Evolutionary conservation across 2,329 filamentous ascomycete species (phyloP), one percentile per base, ranked within the genome.

Genomic region (Eurotiales sp.): DNA sequence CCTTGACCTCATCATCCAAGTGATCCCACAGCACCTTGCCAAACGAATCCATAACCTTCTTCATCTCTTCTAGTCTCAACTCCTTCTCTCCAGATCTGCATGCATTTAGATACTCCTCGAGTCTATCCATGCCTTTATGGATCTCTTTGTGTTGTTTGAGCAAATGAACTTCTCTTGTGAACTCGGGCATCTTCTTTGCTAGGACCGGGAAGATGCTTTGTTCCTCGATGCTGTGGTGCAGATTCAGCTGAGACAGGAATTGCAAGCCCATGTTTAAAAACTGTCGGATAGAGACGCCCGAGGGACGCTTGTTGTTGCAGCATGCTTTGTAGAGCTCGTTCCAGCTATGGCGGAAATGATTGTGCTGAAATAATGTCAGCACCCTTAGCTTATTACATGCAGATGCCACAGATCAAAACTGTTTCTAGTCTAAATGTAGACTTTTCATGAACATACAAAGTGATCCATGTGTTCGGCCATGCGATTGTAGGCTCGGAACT

Each of bases 141-240:
- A 96, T 96, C 64, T 83, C 72, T 61, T 78, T 78, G 67, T 96
- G 90, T 72, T 96, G 89, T 7, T 72, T 77, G 46, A 93, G 68
- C 42, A 93, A 72, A 62, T 86, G 79, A 12, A 85, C 77, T n/a
- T 80, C 77, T 56, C 72, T 74, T 54, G 76, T 74, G 64, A 95
- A 95, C 58, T 87, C 85, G 4, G 87, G 84, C 89, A 95, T 95
- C 58, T 83, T 84, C 59, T 74, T 75, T 11, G 87, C 89, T 2
- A 96, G 79, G 0, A 85, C 64, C 1, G 90, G 91, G 68, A 95
- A 96, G 36, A 96, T 77, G 66, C 90, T 82, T 25, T 76, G 72
- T 69, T 96, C 90, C 68, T 96, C 91, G 62, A 95, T 92, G 52
- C 73, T 75, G 73, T 96, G 91, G 72, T 96, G 90, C 52, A 81